These are phyloP conservation scores for Jamesozyma gamospora DNA, from an alignment of 805 yeast species.

Conservation along the genomic window DNA sequence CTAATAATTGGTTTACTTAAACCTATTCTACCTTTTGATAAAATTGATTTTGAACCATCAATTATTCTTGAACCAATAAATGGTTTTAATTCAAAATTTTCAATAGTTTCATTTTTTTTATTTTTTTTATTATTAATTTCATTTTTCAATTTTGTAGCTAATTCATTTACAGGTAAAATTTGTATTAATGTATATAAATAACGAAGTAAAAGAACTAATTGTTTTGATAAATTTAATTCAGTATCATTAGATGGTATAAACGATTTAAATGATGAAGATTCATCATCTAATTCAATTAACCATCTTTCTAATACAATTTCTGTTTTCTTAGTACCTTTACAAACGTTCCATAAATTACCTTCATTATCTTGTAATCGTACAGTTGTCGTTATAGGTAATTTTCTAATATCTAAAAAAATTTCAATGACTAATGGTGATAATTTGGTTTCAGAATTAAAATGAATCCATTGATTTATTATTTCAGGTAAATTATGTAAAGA, in stretches of 20 bases:
- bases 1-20: conserved; percentile 55
- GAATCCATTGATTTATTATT: conserved; percentile 52
- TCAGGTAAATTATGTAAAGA: conserved; percentile 8
- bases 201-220: conserved; percentile 63
- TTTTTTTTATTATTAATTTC: neutral
- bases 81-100: neutral
- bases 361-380: conserved; percentile 49
- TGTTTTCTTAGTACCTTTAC: conserved; percentile 52
- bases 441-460: conserved; percentile 35
- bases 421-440: conserved; percentile 82
- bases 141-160: conserved; percentile 35
- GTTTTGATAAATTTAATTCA: conserved; percentile 60
- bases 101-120: neutral
- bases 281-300: conserved; percentile 67
- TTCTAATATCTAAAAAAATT: conserved; percentile 61
- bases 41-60: conserved; percentile 71
- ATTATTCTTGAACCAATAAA: conserved; percentile 48
- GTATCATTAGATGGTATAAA: conserved; percentile 34
- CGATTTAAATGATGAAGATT: conserved; percentile 27
- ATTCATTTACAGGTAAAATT: conserved; percentile 61
- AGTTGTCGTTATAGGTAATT: conserved; percentile 45
- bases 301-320: conserved; percentile 94
- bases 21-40: conserved; percentile 78
- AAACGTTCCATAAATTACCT: conserved; percentile 45
- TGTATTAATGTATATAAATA: conserved; percentile 57